Base-by-base conservation (phyloP, 1,139 yeast species). In the Debaryomyces coudertii region DNA sequence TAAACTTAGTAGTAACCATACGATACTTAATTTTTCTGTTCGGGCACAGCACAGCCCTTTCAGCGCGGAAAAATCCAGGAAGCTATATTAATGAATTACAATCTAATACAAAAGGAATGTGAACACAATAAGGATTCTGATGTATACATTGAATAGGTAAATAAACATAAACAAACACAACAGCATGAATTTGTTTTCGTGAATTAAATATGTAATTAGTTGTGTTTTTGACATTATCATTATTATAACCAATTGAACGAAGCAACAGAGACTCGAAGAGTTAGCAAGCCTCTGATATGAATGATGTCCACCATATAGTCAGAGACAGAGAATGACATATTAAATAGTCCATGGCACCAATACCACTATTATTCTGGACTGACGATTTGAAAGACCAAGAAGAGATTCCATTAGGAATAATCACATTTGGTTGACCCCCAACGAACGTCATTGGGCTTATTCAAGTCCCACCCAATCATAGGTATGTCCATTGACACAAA, bases 321-420 rank as follows among this genome's bases (percentile, higher is more conserved):
- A 6, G 71, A 58, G 12, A 69, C 59, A 2, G 76, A 68, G 14
- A 65, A 55, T 18, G 71, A 49, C 39, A 73, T 47, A 0, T 63
- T 47, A 71, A 36, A 36, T 60, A 54, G 53, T 72, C 77, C 3
- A 56, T 61, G 5, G 54, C 53, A 4, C 36, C 39, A 56, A 60
- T 57, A 8, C 43, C 42, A 6, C 44, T 38, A 3, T 49, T 52
- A 3, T 30, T 23, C n/a, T 47, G 42, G 2, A 29, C 18, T 4
- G 52, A 48, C 7, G 45, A 43, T 9, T 39, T 39, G 5, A 58
- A 46, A 3, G 49, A 51, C 74, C 74, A 69, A 9, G 52, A 49
- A 1, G 73, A 62, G n/a, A 72, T 60, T 3, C 75, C 75, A 53
- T 71, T 71, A 2, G 77, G 76, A 29, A 71, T 66, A 37, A 71